phyloP scores from a whole-genome alignment of 2,329 filamentous ascomycete genomes.

The Epichloe bromicola region DNA sequence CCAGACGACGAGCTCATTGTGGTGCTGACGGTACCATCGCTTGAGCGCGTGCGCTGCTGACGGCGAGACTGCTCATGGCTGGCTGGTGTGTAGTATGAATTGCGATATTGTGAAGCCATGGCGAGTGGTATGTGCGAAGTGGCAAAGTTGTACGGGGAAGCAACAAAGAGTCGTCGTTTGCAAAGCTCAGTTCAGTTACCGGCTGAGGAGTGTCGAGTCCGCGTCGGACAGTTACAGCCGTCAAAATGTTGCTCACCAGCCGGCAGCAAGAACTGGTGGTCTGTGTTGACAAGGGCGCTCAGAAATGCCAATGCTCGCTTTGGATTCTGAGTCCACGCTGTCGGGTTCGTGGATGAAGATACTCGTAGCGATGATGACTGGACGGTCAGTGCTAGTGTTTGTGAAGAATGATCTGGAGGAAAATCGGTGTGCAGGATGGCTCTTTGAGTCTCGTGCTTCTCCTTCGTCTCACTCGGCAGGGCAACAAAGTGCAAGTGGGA shows the following conservation, averaged over 20 bases:
- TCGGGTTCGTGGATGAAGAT: conserved; percentile 1
- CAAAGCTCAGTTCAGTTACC: not conserved
- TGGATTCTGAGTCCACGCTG: not conserved
- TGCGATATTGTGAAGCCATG: conserved; percentile 44
- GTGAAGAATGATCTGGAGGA: not conserved
- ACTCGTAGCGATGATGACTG: not conserved
- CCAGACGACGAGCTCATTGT: conserved; percentile 64
- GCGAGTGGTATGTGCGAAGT: conserved; percentile 5
- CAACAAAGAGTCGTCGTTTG: not conserved
- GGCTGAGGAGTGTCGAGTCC: conserved; percentile 1
- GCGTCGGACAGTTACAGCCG: not conserved
- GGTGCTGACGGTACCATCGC: conserved; percentile 83
- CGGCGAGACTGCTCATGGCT: conserved; percentile 26
- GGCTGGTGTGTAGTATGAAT: conserved; percentile 35
- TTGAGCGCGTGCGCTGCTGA: conserved; percentile 51
- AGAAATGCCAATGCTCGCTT: not conserved
- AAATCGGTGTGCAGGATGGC: not conserved
- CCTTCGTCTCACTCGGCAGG: conserved; percentile 1
- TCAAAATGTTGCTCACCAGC: conserved; percentile 1
- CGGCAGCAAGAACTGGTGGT: not conserved
- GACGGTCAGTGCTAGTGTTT: not conserved
- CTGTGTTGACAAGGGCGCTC: not conserved
- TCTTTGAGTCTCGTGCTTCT: conserved; percentile 1
- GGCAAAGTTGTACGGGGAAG: not conserved
- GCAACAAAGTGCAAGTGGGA: conserved; percentile 8